Evolutionary conservation across 805 yeast genomes (phyloP).

Genomic region (Candida berthetii): DNA sequence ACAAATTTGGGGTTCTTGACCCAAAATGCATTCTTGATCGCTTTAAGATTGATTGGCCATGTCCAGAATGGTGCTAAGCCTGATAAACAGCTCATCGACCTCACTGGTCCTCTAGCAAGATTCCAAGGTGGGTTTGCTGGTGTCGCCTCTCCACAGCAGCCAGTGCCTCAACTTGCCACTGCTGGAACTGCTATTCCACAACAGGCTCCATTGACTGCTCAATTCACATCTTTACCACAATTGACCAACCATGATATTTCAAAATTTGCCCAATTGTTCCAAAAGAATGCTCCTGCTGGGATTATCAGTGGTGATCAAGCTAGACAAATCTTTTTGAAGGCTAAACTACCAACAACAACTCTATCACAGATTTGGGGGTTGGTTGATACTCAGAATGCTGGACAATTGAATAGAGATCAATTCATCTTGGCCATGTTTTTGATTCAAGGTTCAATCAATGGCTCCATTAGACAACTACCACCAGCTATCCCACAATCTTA

Average conservation of each 20-base stretch:
- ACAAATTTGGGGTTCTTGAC: slow-evolving; percentile 80
- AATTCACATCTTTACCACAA: slow-evolving; percentile 36
- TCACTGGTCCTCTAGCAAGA: slow-evolving; percentile 60
- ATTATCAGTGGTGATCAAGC: slow-evolving; percentile 76
- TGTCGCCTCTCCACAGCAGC: background rate
- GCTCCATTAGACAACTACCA: slow-evolving; percentile 56
- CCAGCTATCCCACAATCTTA: slow-evolving; percentile 32
- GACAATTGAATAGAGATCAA: slow-evolving; percentile 65
- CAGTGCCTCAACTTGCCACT: background rate
- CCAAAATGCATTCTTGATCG: slow-evolving; percentile 74
- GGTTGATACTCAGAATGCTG: slow-evolving; percentile 72
- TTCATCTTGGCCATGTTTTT: slow-evolving; percentile 94
- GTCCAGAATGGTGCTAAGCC: slow-evolving; percentile 66
- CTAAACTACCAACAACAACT: slow-evolving; percentile 70
- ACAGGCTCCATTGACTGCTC: slow-evolving; percentile 22
- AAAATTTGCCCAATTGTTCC: slow-evolving; percentile 66
- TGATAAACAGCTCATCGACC: slow-evolving; percentile 47
- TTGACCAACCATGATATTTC: slow-evolving; percentile 52
- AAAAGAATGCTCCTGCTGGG: slow-evolving; percentile 54
- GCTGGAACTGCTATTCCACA: slow-evolving; percentile 27
- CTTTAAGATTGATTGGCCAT: slow-evolving; percentile 85
- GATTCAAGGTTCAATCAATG: slow-evolving; percentile 74
- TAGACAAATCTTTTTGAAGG: slow-evolving; percentile 80
- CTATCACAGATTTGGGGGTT: slow-evolving; percentile 87
- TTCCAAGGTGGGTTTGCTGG: slow-evolving; percentile 29